These are phyloP conservation scores for Hepatocystis sp. DNA, from an alignment of 169 alveolate species.

Conservation along the genomic window DNA sequence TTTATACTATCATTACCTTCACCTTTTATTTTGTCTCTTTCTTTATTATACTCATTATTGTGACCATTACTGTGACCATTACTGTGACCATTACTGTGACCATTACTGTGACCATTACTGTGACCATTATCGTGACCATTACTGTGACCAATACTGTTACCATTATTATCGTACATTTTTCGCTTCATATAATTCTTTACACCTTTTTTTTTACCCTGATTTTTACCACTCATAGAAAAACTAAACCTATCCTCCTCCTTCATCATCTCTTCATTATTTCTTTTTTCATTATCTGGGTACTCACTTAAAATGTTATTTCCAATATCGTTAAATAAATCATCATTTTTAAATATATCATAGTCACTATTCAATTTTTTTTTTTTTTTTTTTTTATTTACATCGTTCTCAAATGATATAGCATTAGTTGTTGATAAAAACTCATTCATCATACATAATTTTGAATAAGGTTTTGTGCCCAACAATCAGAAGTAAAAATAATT, in stretches of 20 bases:
- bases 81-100: too few relatives aligned
- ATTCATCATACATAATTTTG: slow-evolving; percentile 23
- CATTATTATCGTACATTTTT: too few relatives aligned
- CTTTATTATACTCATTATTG: not conserved
- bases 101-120: too few relatives aligned
- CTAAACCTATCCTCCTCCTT: too few relatives aligned
- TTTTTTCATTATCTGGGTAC: not conserved
- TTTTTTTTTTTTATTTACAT: slow-evolving; percentile 13
- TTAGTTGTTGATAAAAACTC: slow-evolving; percentile 4
- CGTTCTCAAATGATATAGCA: slow-evolving; percentile 33
- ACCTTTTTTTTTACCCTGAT: too few relatives aligned
- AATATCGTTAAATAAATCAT: not conserved
- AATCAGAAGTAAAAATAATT: too few relatives aligned
- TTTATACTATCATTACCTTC: slow-evolving; percentile 1
- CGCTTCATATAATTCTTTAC: too few relatives aligned
- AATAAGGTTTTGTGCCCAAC: too few relatives aligned
- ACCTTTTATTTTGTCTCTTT: not conserved
- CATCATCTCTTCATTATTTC: not conserved
- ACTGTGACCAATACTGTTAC: too few relatives aligned
- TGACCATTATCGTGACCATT: too few relatives aligned
- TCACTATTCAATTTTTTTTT: slow-evolving; percentile 17
- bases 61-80: not conserved
- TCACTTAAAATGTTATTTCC: not conserved
- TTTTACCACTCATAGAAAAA: too few relatives aligned
- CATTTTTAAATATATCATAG: not conserved